phyloP scores from a whole-genome alignment of 1,284 basidiomycete species.

The Austroboletus niveus region DNA sequence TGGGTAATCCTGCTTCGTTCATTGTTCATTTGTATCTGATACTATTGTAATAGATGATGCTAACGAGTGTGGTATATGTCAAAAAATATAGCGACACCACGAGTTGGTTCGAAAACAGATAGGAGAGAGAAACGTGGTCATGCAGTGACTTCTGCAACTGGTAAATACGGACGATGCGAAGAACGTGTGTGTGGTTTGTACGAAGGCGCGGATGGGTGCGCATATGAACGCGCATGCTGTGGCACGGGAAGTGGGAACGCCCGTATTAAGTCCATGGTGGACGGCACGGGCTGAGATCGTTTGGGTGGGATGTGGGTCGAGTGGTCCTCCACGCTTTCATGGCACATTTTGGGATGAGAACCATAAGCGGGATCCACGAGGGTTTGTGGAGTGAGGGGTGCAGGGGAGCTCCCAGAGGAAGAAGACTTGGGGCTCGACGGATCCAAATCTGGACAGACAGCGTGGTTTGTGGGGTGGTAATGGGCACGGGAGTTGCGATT shows the following conservation, averaged over 20 bases:
- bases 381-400: conserved; percentile 29
- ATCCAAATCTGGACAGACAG: conserved; percentile 24
- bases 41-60: conserved; percentile 8
- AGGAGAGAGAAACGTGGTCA: conserved; percentile 11
- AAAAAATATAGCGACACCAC: conserved; percentile 38
- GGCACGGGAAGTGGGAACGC: conserved; percentile 31
- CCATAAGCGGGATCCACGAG: conserved; percentile 10
- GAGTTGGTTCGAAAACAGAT: not conserved
- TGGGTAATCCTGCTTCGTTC: conserved; percentile 3
- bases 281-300: conserved; percentile 11
- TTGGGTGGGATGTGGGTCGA: conserved; percentile 17
- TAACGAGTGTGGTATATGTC: conserved; percentile 27
- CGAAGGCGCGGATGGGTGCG: conserved; percentile 17
- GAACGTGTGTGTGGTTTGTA: conserved; percentile 28
- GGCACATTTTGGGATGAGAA: conserved; percentile 18
- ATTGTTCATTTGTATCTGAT: not conserved
- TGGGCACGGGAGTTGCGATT: conserved; percentile 21
- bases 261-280: conserved; percentile 33
- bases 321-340: conserved; percentile 11
- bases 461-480: conserved; percentile 18
- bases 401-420: conserved; percentile 32
- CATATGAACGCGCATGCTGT: conserved; percentile 10
- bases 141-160: conserved; percentile 25
- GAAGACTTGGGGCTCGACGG: conserved; percentile 37
- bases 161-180: conserved; percentile 24